phyloP scores from a whole-genome alignment of 2,329 filamentous ascomycete species.

The Trichophyton mentagrophytes region DNA sequence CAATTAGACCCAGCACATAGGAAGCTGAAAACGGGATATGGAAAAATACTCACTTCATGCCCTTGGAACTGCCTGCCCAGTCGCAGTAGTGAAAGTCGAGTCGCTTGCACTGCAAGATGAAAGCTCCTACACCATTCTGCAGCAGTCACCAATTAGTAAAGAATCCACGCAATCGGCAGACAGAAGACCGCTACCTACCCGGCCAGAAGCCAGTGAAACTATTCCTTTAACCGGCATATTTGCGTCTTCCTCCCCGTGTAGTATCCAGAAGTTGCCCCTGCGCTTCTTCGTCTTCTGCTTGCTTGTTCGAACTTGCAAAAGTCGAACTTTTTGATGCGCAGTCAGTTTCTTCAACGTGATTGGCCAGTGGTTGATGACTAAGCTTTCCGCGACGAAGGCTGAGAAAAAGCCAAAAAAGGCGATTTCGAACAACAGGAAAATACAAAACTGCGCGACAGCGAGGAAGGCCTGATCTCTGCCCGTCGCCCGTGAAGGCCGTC shows the following conservation, averaged over 20 bases:
- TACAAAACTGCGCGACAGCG: not conserved
- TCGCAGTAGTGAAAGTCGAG: slow-evolving; percentile 97
- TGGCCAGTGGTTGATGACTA: not conserved
- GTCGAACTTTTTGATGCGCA: not conserved
- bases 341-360: not conserved
- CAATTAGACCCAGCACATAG: not conserved
- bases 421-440: not conserved
- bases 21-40: not conserved
- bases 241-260: not conserved
- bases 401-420: not conserved
- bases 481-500: too few relatives aligned
- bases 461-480: not conserved
- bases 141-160: slow-evolving; percentile 7
- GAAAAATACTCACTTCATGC: slow-evolving; percentile 64
- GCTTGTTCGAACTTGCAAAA: slow-evolving; percentile 4
- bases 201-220: slow-evolving; percentile 42
- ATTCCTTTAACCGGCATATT: slow-evolving; percentile 37
- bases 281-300: not conserved
- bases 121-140: slow-evolving; percentile 91
- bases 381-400: not conserved
- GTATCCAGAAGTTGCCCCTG: not conserved
- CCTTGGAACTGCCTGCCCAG: slow-evolving; percentile 80
- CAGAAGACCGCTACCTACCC: slow-evolving; percentile 34
- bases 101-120: slow-evolving; percentile 93
- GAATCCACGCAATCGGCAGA: not conserved